Base-by-base conservation (phyloP, 176 grass and related monocot genomes). In the Puya raimondii region DNA sequence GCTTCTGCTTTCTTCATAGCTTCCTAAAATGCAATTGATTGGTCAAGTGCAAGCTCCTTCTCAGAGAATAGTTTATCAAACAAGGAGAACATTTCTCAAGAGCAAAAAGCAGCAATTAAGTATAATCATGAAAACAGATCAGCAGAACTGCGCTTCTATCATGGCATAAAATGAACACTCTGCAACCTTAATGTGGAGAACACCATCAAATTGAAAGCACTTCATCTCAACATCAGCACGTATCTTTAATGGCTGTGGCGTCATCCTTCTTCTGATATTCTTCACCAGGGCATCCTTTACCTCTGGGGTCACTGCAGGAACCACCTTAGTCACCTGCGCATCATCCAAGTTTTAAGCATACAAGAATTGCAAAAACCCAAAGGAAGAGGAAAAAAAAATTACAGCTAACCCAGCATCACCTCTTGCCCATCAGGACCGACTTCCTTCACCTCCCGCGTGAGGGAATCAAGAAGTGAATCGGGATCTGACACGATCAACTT, bases 281-380 rank as follows among this genome's bases (percentile, higher is more conserved):
- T 91, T 87, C 10, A 96, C 84, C 51, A 96, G 50, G 9, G 91
- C 64, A 75, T 96, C 91, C 79, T 96, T 96, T 23, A 91, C 82
- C 74, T 96, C 87, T 12, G 84, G 73, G 0, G 76, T 83, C 47
- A 91, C 82, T 70, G 87, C 85, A 63, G 85, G 85, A 64, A 91
- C 82, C 26, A 88, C 82, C 80, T 96, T 91, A 74, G 82, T 88
- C 61, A 91, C 91, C 91, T 96, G 76, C 12, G 0, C 54, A 59
- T 8, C 20, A 18, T 18, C 54, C 15, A 59, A 8, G 21, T 17
- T 15, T 59, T 59, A 59, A 8, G 54, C 54, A 21, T 9, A 59
- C 15, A 59, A 59, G 15, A 59, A 17, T 42, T 4, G 33, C 33
- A 18, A 59, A 59, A 59, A 20, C 54, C 5, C 1, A 4, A 9